Base-by-base conservation (phyloP, 345 rosid genomes). In the Nephelium lappaceum region DNA sequence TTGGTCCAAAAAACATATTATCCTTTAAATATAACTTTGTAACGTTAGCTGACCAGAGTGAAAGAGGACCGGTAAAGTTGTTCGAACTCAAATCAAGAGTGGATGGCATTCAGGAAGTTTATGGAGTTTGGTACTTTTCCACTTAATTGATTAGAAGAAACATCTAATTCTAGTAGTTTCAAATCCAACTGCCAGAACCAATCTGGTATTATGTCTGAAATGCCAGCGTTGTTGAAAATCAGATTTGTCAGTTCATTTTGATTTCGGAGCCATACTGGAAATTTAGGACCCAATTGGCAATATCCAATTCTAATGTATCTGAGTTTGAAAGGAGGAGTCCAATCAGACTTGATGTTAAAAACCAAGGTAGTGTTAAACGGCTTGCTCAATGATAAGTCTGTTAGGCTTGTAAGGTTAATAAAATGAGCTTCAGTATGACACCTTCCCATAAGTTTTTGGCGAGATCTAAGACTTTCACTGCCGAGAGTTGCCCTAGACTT, bases 191-290 rank as follows among this genome's bases (percentile, higher is more conserved):
- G 67, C 88, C 82, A 81, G 2, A 86, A 77, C 88, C 86, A 85
- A 15, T 79, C 51, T 0, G 86, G 83, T 62, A 83, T 69, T 6
- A 74, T 41, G 39, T 66, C 84, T 16, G 83, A 71, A 25, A 83
- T 83, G 57, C 76, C 69, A 14, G 67, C 81, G 65, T 79, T 79
- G 1, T 67, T 31, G 23, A 83, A 39, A 18, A 58, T 67, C 55
- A 86, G 38, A 41, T 8, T 31, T 3, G 2, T 6, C 6, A 81
- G 55, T 23, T 74, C 36, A 23, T 53, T 83, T 60, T 83, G 88
- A 77, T 74, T 68, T 79, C 78, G 66, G 27, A 86, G 81, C 88
- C 88, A 86, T 4, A 41, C 38, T 24, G 86, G 88, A 71, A 86
- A 86, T 16, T 67, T 58, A 11, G 84, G 84, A 42, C 84, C 82